Evolutionary conservation across 1,284 basidiomycete genomes (phyloP), one percentile per base, ranked within the genome.

Genomic region (Trametes sp.): DNA sequence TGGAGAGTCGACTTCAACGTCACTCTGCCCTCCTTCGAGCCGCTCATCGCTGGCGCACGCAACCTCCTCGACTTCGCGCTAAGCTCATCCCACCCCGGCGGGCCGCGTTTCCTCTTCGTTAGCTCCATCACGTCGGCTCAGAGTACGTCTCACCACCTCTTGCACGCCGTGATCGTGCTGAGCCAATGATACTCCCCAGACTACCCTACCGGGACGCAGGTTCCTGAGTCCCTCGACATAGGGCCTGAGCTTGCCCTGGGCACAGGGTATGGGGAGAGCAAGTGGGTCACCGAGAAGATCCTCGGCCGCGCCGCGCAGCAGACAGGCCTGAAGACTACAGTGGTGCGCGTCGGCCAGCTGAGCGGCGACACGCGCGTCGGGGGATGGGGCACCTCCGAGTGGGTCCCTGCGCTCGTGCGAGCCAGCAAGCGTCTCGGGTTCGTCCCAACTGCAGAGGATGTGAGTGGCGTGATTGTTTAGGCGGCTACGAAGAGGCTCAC

Each of bases 1-100:
- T 84, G 81, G 81, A 68, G 72, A 13, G 74, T 83, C 14, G 74
- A 83, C 65, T 83, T 83, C 70, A 76, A 80, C 65, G 61, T 76
- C 24, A 33, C 72, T 1, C 66, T 82, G 23, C 50, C 69, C 26
- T 72, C 75, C 6, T 77, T 78, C 63, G 75, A 79, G 66, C 57
- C 75, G 2, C 75, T 75, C 55, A 72, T 84, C 23, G 57, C 63
- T 10, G 80, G 78, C 19, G 72, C 77, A 4, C 75, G 80, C 9
- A 70, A 76, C 58, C 70, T 84, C 26, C 68, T 84, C 44, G 76
- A 83, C 60, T 72, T 84, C 13, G 76, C 79, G 2, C 68, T 80
- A 10, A 50, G 65, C 31, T 74, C 77, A 28, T 60, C 74, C 13
- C 50, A 66, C 14, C 54, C 63, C 6, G 59, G 58, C 2, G 64